Evolutionary conservation across 495 filamentous ascomycete species (phyloP), one percentile per base, ranked within the genome.

Genomic region (Podospora fimiseda): DNA sequence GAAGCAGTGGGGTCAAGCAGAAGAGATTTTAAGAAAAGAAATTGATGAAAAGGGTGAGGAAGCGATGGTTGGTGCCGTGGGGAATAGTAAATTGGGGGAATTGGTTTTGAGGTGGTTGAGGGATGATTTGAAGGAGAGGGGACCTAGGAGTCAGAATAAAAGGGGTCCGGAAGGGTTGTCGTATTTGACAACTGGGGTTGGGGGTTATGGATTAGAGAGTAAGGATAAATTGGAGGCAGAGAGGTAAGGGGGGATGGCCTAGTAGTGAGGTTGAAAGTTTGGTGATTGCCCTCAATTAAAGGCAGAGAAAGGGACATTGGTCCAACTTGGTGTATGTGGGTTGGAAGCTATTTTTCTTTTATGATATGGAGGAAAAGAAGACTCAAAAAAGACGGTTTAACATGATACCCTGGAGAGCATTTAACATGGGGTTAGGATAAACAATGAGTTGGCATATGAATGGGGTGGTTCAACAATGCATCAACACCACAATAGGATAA

Each of bases 41-140:
- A 61, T 60, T 2, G 54, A 63, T 43, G 51, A 69, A 71, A 16
- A 82, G 80, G 60, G 5, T 3, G 51, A 51, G n/a, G 30, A 55
- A 19, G 47, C 66, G 68, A 9, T 81, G 81, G 33, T 46, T 36
- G 67, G 60, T 9, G 74, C 68, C 2, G 80, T 78, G 50, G 82
- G 81, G 51, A 92, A 94, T 62, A 88, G 82, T 55, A 76, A 78
- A 30, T 68, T 95, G 7, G 91, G 91, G 0, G 85, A 93, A 67
- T 64, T 98, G 65, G 94, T 96, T 43, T 64, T 97, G 52, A 74
- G 74, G 49, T 96, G 93, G 94, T 70, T 97, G 70, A 80, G 84
- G 65, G 82, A 87, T 56, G 93, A 97, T 72, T 67, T 96, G 59
- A 66, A 76, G 56, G 85, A 87, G 53, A 76, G 93, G 48, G 93